Percentiles rank a stretch among this genome's conserved stretches.
Evolutionary conservation across 108 stramenopile species (phyloP).

Genomic region (Cyclotella choctawhatcheeana): DNA sequence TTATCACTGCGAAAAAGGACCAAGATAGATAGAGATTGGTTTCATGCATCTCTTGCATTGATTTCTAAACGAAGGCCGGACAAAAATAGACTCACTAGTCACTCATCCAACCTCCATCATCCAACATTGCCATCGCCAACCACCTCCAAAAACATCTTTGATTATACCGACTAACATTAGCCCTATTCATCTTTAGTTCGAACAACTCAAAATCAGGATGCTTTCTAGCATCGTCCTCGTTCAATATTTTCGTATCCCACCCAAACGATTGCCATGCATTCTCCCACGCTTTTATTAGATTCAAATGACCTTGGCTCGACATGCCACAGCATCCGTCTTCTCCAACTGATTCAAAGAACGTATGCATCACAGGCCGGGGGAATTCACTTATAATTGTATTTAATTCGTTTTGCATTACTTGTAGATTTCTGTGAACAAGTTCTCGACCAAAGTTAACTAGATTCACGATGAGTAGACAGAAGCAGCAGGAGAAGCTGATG

Average conservation of each 20-base stretch:
- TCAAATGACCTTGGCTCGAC: not conserved
- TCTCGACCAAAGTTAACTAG: too few species aligned
- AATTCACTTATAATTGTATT: too few species aligned
- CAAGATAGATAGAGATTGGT: too few species aligned
- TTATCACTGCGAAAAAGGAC: too few species aligned
- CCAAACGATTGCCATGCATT: not conserved
- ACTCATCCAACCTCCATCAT: constrained; percentile 3
- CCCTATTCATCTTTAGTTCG: not conserved
- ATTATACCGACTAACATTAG: not conserved
- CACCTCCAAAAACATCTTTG: constrained; percentile 4
- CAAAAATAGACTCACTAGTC: too few species aligned
- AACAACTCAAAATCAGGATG: not conserved
- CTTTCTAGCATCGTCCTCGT: not conserved
- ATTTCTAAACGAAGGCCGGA: too few species aligned
- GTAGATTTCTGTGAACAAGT: too few species aligned
- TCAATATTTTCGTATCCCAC: not conserved
- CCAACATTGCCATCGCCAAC: not conserved
- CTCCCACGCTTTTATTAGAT: not conserved
- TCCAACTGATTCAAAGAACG: not conserved
- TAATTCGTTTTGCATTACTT: too few species aligned
- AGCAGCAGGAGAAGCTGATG: too few species aligned
- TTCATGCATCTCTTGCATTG: too few species aligned
- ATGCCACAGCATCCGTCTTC: constrained; percentile 2
- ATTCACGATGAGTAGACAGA: too few species aligned
- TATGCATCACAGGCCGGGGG: not conserved